Percentiles rank a stretch among this genome's conserved stretches.
Conservation (phyloP, 371 early-diverging fungal genomes). For the Mucor velutinosus region DNA sequence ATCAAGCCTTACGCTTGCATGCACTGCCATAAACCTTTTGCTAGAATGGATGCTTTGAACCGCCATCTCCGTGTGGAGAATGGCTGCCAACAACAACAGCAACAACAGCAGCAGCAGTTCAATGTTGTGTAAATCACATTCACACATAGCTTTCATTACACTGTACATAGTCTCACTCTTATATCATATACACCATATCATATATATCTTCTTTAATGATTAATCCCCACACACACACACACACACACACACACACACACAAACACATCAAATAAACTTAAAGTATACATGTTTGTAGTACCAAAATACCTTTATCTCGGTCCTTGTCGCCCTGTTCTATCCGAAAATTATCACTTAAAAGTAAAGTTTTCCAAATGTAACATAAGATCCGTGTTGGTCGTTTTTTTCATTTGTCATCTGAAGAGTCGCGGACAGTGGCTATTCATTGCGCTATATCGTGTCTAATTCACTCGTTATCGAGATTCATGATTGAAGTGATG, state of each 20-base stretch:
- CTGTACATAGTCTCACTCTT: not conserved
- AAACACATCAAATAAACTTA: not conserved
- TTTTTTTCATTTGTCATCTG: not conserved
- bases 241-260: not conserved
- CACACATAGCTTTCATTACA: not conserved
- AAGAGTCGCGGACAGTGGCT: not conserved
- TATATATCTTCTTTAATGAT: not conserved
- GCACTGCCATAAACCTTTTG: constrained; percentile 57
- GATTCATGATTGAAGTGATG: too few relatives aligned
- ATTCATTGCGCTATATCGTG: too few relatives aligned
- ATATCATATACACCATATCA: not conserved
- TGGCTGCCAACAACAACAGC: constrained; percentile 34
- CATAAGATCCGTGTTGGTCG: not conserved
- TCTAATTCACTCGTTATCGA: too few relatives aligned
- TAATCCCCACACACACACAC: not conserved
- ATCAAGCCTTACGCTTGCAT: constrained; percentile 59
- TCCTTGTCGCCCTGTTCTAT: not conserved
- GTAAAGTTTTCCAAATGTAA: not conserved
- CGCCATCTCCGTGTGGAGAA: constrained; percentile 71
- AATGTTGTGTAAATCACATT: not conserved
- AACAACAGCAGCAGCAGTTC: not conserved
- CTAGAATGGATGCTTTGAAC: constrained; percentile 71
- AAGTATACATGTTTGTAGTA: not conserved
- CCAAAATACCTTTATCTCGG: not conserved
- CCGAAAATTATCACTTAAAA: not conserved